Percentiles rank a stretch among this genome's conserved stretches.
These are phyloP conservation scores for Teratosphaeria nubilosa DNA, from an alignment of 2,329 filamentous ascomycete genomes.

Conservation along the genomic window DNA sequence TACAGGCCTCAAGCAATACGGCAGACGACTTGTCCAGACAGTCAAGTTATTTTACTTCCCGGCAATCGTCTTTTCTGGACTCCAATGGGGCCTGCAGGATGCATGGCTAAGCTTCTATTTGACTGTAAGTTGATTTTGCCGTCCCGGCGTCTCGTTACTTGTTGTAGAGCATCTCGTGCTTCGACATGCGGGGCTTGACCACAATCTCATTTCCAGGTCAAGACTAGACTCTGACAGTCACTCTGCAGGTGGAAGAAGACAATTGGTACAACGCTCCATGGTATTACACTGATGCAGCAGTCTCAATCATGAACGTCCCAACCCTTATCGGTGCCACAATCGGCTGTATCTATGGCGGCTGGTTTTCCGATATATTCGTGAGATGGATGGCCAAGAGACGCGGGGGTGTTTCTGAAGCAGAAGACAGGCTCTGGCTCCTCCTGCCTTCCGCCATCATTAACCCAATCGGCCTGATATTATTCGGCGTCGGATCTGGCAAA, in stretches of 20 bases:
- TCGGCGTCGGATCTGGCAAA: slow-evolving; percentile 42
- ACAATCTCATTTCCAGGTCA: background rate
- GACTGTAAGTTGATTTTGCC: slow-evolving; percentile 29
- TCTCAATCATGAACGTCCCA: slow-evolving; percentile 50
- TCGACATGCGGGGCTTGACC: background rate
- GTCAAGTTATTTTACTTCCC: slow-evolving; percentile 49
- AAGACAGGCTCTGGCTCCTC: slow-evolving; percentile 45
- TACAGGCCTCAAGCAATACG: slow-evolving; percentile 45
- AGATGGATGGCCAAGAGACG: slow-evolving; percentile 46
- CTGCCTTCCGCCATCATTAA: slow-evolving; percentile 41
- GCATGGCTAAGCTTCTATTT: slow-evolving; percentile 52
- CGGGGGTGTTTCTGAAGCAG: slow-evolving; percentile 45
- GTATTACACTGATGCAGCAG: slow-evolving; percentile 44
- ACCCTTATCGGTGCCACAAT: slow-evolving; percentile 45
- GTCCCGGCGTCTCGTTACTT: background rate
- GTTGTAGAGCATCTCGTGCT: background rate
- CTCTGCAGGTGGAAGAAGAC: slow-evolving; percentile 37
- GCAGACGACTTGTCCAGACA: slow-evolving; percentile 43
- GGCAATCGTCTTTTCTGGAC: slow-evolving; percentile 46
- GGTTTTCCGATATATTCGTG: slow-evolving; percentile 47
- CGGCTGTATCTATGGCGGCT: slow-evolving; percentile 49
- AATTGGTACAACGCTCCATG: slow-evolving; percentile 45
- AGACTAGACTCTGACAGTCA: background rate
- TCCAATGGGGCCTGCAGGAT: slow-evolving; percentile 52
- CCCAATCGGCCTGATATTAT: slow-evolving; percentile 43